Evolutionary conservation across 495 filamentous ascomycete genomes (phyloP).

Genomic region (Talaromyces borbonicus): DNA sequence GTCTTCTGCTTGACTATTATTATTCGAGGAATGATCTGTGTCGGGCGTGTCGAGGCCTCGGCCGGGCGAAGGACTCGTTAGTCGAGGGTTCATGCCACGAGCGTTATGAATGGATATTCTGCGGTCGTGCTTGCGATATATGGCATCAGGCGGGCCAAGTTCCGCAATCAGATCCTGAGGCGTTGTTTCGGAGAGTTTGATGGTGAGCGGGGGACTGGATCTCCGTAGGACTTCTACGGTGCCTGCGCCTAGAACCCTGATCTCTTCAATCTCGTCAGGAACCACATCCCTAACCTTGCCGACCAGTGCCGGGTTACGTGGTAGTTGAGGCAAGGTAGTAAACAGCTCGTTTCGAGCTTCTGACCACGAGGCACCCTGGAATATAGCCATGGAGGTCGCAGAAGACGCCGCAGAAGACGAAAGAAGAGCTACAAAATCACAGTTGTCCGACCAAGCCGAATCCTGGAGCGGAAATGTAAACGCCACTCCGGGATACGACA

Average conservation of each 20-base stretch:
- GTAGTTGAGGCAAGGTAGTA: conserved; percentile 58
- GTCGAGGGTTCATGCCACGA: conserved; percentile 28
- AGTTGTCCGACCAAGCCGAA: conserved; percentile 66
- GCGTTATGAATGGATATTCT: conserved; percentile 74
- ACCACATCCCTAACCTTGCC: conserved; percentile 53
- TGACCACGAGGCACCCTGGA: conserved; percentile 80
- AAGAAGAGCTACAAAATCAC: conserved; percentile 78
- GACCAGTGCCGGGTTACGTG: conserved; percentile 45
- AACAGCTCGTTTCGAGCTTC: conserved; percentile 68
- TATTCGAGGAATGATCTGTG: conserved; percentile 73
- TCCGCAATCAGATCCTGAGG: conserved; percentile 85
- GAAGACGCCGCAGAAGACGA: conserved; percentile 65
- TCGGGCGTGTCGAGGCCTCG: conserved; percentile 43
- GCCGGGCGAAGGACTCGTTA: conserved; percentile 31
- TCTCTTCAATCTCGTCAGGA: conserved; percentile 72
- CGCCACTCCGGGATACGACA: conserved; percentile 89
- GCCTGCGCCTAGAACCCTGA: conserved; percentile 64
- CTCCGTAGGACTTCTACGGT: conserved; percentile 64
- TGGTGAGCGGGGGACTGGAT: conserved; percentile 47
- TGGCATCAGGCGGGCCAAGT: conserved; percentile 88
- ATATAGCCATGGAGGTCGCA: conserved; percentile 78
- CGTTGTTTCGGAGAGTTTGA: conserved; percentile 70
- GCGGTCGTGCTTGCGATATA: conserved; percentile 87
- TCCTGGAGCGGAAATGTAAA: conserved; percentile 78
- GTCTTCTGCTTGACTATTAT: conserved; percentile 68